Evolutionary conservation across 345 rosid species (phyloP).

Genomic region (Eucalyptus erythrocorys): DNA sequence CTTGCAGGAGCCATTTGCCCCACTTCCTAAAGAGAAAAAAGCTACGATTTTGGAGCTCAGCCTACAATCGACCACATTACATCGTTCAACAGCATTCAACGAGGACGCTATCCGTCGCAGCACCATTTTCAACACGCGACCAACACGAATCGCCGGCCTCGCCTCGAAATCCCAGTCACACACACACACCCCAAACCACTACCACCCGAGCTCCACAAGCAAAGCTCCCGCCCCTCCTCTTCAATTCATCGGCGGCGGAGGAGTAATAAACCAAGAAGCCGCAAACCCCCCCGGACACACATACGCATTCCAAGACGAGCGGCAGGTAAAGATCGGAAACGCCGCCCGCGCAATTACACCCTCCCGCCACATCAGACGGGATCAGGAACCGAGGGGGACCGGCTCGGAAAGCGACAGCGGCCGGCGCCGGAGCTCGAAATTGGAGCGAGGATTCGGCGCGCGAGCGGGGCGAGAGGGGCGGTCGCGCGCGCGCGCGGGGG

Average conservation of each 20-base stretch:
- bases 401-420: not conserved
- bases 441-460: not conserved
- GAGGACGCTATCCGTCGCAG: not conserved
- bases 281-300: not conserved
- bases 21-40: not conserved
- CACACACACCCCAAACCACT: not conserved
- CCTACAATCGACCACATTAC: not conserved
- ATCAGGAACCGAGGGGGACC: not conserved
- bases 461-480: not conserved
- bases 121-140: not conserved
- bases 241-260: not conserved
- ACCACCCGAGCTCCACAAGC: not conserved
- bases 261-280: not conserved
- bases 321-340: not conserved
- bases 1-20: not conserved
- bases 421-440: not conserved
- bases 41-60: not conserved
- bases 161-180: not conserved
- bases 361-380: not conserved
- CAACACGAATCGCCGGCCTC: not conserved
- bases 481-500: not conserved
- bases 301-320: not conserved
- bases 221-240: not conserved
- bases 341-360: not conserved
- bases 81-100: not conserved